Percentiles rank a stretch among this genome's conserved stretches.
phyloP scores from a whole-genome alignment of 805 yeast species.

The Blastobotrys chiropterorum region DNA sequence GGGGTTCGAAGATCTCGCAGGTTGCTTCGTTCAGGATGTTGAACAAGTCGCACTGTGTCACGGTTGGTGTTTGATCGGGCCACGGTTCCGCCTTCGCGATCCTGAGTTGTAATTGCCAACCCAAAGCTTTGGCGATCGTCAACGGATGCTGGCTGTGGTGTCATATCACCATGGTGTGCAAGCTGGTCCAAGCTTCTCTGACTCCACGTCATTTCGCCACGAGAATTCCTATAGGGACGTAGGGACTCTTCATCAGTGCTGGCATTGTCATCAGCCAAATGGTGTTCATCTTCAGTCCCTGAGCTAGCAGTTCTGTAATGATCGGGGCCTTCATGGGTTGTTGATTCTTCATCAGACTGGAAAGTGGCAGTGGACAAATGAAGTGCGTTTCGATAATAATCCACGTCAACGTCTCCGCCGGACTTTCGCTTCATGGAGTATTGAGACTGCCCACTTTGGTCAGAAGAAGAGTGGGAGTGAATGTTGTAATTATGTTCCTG shows the following conservation, averaged over 20 bases:
- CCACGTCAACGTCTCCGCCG: slow-evolving; percentile 5
- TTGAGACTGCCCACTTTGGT: neutral
- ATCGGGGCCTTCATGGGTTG: neutral
- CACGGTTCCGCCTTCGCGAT: neutral
- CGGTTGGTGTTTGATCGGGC: neutral
- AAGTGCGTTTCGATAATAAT: neutral
- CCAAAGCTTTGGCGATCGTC: neutral
- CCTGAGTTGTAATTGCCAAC: neutral
- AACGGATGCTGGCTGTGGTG: neutral
- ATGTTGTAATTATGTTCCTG: neutral
- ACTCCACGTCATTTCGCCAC: slow-evolving; percentile 30
- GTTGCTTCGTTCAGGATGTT: neutral
- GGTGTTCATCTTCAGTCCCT: slow-evolving; percentile 12
- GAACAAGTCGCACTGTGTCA: neutral
- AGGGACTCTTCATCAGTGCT: slow-evolving; percentile 20
- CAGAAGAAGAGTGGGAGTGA: neutral
- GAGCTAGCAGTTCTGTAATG: slow-evolving; percentile 31
- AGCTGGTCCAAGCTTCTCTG: neutral
- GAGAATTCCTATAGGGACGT: slow-evolving; percentile 28
- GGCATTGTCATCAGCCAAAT: slow-evolving; percentile 17
- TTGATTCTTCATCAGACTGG: slow-evolving; percentile 1
- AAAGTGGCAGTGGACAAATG: neutral
- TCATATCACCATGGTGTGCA: neutral
- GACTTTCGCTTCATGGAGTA: neutral
- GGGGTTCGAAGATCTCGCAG: neutral